Percentiles rank a stretch among this genome's conserved stretches.
Conservation (phyloP, 257 asterid species). For the Solanum ossicruentum region DNA sequence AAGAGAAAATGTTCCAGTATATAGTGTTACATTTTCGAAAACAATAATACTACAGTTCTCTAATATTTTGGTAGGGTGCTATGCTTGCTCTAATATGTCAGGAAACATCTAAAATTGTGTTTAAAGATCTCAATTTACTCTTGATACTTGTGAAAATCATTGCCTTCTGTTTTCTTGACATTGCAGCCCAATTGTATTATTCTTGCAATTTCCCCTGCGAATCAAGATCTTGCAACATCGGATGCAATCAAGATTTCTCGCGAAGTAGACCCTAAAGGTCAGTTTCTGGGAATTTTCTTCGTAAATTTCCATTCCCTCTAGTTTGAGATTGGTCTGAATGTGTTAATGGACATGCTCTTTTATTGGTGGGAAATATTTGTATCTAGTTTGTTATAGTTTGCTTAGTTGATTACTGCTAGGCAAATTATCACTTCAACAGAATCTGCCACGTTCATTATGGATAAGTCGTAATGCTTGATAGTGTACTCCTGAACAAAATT, state of each 20-base stretch:
- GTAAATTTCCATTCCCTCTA: not conserved
- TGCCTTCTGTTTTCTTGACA: not conserved
- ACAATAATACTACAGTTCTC: not conserved
- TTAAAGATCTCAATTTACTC: not conserved
- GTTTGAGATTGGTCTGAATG: not conserved
- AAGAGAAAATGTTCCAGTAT: not conserved
- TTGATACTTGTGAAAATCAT: not conserved
- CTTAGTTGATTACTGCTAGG: not conserved
- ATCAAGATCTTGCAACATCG: conserved; percentile 23
- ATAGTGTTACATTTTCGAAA: not conserved
- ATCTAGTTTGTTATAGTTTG: not conserved
- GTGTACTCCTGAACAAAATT: not conserved
- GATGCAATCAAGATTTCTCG: conserved; percentile 22
- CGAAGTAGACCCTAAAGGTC: conserved; percentile 22
- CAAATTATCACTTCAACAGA: not conserved
- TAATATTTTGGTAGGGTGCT: not conserved
- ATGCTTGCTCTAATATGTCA: not conserved
- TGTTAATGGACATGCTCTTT: not conserved
- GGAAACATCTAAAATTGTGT: not conserved
- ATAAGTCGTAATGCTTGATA: not conserved
- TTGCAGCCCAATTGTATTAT: conserved; percentile 21
- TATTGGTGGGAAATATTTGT: not conserved
- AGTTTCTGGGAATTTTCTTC: not conserved
- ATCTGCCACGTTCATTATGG: not conserved
- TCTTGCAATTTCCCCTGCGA: conserved; percentile 21